A percentile compares a stretch with the other conserved stretches of the same genome.
These are phyloP conservation scores for Gnomoniopsis smithogilvyi DNA, from an alignment of 2,329 filamentous ascomycete genomes.

Conservation along the genomic window DNA sequence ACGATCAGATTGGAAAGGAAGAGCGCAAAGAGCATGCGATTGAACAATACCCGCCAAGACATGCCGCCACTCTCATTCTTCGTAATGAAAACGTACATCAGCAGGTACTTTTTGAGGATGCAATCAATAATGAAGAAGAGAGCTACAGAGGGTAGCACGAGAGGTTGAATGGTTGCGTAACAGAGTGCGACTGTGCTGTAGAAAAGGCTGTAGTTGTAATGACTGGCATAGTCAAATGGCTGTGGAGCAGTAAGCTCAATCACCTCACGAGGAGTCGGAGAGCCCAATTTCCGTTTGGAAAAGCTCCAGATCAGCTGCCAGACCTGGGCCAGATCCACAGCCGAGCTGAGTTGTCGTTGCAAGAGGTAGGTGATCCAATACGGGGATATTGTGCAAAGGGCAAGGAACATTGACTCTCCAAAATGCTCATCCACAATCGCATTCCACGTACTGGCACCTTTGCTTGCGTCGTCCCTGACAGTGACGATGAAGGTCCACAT, in stretches of 20 bases:
- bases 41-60: constrained; percentile 90
- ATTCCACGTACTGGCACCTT: constrained; percentile 62
- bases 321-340: constrained; percentile 89
- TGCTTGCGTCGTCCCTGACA: constrained; percentile 57
- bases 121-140: constrained; percentile 87
- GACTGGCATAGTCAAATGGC: constrained; percentile 89
- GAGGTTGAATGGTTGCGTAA: constrained; percentile 80
- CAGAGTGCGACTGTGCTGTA: constrained; percentile 87
- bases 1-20: constrained; percentile 77
- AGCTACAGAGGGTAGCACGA: constrained; percentile 81
- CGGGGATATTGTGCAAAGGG: constrained; percentile 76
- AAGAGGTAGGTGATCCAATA: constrained; percentile 96
- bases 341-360: constrained; percentile 87
- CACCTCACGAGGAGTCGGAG: constrained; percentile 83
- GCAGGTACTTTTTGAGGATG: constrained; percentile 89
- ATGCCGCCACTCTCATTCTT: constrained; percentile 94
- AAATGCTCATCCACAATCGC: constrained; percentile 65
- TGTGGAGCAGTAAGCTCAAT: constrained; percentile 93
- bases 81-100: constrained; percentile 93
- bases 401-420: constrained; percentile 62
- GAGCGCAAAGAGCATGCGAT: constrained; percentile 81
- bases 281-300: constrained; percentile 78
- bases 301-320: constrained; percentile 83
- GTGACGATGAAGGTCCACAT: constrained; percentile 70
- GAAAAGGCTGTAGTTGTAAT: constrained; percentile 98